Evolutionary conservation across 1,284 basidiomycete species (phyloP), one percentile per base, ranked within the genome.

Genomic region (Marasmius sp.): DNA sequence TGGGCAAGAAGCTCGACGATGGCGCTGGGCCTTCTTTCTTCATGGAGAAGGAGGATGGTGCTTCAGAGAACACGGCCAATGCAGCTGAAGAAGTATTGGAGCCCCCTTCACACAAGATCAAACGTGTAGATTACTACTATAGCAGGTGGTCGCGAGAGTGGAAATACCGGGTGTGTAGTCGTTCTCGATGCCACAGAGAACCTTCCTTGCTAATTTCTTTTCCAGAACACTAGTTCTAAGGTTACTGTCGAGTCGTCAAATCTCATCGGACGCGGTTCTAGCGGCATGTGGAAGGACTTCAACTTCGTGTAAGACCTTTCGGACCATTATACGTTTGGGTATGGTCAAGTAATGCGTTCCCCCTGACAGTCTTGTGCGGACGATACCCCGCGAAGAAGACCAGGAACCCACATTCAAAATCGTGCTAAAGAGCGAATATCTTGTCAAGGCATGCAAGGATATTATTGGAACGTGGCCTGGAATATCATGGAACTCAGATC

Each of bases 51-150:
- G 27, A 27, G 27, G 27, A 27, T 27, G 71, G 74, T 16, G 69
- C 73, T 36, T 64, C 69, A 12, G 70, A 75, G 51, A 77, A 77
- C 7, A 75, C 74, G 45, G 62, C 68, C 0, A 73, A 75, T 0
- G 77, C 77, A 33, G 20, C 70, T 16, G 71, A 77, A 2, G 74
- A 76, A 18, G 68, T 71, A 0, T 67, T 78, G 11, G 73, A 79
- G 47, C 70, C 76, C 5, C 78, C 80, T 39, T 79, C 77, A 12
- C 71, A 83, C 61, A 85, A 85, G 70, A 72, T 85, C 67, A 85
- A 85, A 69, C 81, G 82, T 2, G 78, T 86, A 49, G 84, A 85
- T 67, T 75, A 81, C 65, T 85, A 83, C 66, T 85, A 81, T 69
- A 84, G 81, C 67, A 73, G 75, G 61, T 85, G 84, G 84, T 75